These are phyloP conservation scores for Suillus bovinus DNA, from an alignment of 768 basidiomycete genomes.

Conservation along the genomic window DNA sequence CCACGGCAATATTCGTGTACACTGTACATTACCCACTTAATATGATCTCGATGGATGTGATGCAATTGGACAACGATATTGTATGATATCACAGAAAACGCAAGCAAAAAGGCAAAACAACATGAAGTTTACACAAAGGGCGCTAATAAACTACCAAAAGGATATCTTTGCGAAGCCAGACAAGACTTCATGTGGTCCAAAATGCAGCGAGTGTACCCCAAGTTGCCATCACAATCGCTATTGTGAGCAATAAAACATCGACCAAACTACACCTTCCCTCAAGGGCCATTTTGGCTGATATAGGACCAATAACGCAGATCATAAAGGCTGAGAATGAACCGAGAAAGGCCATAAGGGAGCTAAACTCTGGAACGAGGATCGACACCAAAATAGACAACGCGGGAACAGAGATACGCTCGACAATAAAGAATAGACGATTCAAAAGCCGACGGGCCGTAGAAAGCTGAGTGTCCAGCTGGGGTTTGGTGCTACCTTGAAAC, in stretches of 20 bases:
- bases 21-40: background rate
- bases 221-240: slow-evolving; percentile 63
- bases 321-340: slow-evolving; percentile 85
- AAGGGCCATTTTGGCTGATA: slow-evolving; percentile 68
- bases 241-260: slow-evolving; percentile 55
- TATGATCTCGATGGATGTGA: background rate
- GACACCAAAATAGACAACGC: slow-evolving; percentile 65
- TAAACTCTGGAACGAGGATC: slow-evolving; percentile 77
- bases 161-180: background rate
- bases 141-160: too few species aligned
- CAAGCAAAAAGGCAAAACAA: background rate
- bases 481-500: slow-evolving; percentile 22
- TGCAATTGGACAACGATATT: background rate
- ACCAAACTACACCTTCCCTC: slow-evolving; percentile 46
- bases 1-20: background rate
- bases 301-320: slow-evolving; percentile 75
- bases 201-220: slow-evolving; percentile 80
- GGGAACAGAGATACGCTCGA: slow-evolving; percentile 63
- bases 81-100: background rate
- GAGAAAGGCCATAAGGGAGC: slow-evolving; percentile 83
- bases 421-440: slow-evolving; percentile 42
- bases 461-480: slow-evolving; percentile 23
- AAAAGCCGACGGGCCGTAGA: slow-evolving; percentile 15
- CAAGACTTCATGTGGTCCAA: slow-evolving; percentile 29
- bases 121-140: background rate